Evolutionary conservation across 257 asterid genomes (phyloP).

Genomic region (Jaltomata sinuosa): DNA sequence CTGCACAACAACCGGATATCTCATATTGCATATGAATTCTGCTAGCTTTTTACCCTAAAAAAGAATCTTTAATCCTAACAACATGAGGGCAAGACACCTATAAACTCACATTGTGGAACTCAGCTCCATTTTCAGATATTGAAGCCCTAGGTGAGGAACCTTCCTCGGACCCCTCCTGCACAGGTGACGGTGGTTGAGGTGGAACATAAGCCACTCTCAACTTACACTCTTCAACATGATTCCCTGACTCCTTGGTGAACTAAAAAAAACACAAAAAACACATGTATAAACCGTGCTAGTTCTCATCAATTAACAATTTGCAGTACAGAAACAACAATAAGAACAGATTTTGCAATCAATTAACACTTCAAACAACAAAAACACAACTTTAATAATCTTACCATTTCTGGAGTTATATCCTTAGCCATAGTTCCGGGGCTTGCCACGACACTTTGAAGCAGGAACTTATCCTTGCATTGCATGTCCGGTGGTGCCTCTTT

Average conservation of each 20-base stretch:
- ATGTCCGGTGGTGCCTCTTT: slow-evolving; percentile 87
- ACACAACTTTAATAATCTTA: slow-evolving; percentile 10
- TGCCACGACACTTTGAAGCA: slow-evolving; percentile 69
- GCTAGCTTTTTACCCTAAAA: not conserved
- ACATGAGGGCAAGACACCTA: not conserved
- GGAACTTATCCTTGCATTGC: slow-evolving; percentile 96
- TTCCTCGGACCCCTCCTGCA: slow-evolving; percentile 91
- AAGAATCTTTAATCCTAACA: not conserved
- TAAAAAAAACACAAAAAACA: slow-evolving; percentile 14
- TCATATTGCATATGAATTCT: not conserved
- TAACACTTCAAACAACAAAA: not conserved
- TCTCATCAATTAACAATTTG: not conserved
- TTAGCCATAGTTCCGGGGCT: slow-evolving; percentile 47
- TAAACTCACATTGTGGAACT: slow-evolving; percentile 51
- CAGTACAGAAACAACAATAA: not conserved
- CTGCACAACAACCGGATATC: slow-evolving; percentile 16
- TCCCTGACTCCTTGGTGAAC: slow-evolving; percentile 89
- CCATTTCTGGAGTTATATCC: slow-evolving; percentile 84
- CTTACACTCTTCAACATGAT: slow-evolving; percentile 81
- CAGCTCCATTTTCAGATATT: slow-evolving; percentile 79
- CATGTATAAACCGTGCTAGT: not conserved
- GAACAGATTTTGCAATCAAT: not conserved
- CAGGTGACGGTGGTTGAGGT: slow-evolving; percentile 86
- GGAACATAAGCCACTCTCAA: slow-evolving; percentile 77
- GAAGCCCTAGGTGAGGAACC: slow-evolving; percentile 93